Percentiles rank a stretch among this genome's conserved stretches.
Evolutionary conservation across 495 filamentous ascomycete genomes (phyloP).

Genomic region (Cercophora sp.): DNA sequence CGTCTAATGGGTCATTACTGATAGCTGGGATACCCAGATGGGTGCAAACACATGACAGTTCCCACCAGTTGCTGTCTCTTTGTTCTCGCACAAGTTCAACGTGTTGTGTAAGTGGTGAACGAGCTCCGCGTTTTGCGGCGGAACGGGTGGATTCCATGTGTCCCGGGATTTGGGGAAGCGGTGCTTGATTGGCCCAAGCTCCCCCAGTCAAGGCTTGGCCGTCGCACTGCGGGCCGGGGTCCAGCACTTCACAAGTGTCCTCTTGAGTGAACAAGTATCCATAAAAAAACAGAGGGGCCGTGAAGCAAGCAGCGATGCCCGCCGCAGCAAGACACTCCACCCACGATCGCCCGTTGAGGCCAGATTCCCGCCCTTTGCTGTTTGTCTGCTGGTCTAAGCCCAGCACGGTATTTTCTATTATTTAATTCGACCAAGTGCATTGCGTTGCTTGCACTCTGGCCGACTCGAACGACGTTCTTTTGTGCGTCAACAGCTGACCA

Average conservation of each 20-base stretch:
- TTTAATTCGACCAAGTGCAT: constrained; percentile 10
- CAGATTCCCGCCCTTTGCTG: constrained; percentile 11
- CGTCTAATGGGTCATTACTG: too few species aligned
- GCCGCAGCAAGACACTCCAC: constrained; percentile 1
- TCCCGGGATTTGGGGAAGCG: not conserved
- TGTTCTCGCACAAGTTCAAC: too few species aligned
- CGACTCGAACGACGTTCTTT: not conserved
- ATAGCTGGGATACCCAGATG: too few species aligned
- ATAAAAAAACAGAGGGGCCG: not conserved
- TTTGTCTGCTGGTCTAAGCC: constrained; percentile 10
- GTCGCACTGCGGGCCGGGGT: constrained; percentile 22
- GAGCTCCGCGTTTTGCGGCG: not conserved
- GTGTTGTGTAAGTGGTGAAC: too few species aligned
- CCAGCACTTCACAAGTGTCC: constrained; percentile 30
- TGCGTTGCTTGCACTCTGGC: too few species aligned
- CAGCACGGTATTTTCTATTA: constrained; percentile 9
- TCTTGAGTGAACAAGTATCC: constrained; percentile 31
- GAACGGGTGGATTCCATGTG: not conserved
- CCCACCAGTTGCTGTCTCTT: too few species aligned
- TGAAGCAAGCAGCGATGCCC: constrained; percentile 9
- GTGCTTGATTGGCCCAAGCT: constrained; percentile 8
- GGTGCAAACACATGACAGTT: too few species aligned
- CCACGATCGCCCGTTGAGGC: constrained; percentile 11
- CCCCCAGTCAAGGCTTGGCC: not conserved
- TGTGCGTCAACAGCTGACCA: not conserved